Conservation (phyloP, 192 early-diverging fungal species). For the Entrophospora sp. region DNA sequence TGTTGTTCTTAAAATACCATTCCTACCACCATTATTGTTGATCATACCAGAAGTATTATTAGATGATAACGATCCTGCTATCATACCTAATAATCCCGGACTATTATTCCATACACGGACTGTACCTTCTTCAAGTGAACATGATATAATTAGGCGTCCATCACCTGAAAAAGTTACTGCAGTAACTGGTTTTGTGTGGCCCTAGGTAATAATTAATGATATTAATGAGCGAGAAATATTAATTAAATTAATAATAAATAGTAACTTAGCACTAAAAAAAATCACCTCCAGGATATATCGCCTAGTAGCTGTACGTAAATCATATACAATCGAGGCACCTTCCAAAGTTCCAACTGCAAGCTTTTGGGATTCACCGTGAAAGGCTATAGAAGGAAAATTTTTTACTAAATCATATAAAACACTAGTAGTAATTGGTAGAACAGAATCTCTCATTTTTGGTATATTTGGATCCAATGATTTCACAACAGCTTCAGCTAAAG, state of each 20-base stretch:
- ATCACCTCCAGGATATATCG: constrained; percentile 64
- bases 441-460: constrained; percentile 57
- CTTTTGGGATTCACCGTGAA: constrained; percentile 65
- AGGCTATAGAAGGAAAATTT: constrained; percentile 65
- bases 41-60: neutral
- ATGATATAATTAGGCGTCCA: constrained; percentile 67
- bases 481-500: constrained; percentile 68
- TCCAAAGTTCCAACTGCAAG: constrained; percentile 70
- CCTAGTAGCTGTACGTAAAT: constrained; percentile 73
- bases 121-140: constrained; percentile 54
- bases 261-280: neutral
- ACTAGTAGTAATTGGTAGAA: constrained; percentile 50
- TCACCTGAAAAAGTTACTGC: constrained; percentile 71
- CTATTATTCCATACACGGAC: constrained; percentile 70
- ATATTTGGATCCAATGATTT: constrained; percentile 76
- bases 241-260: neutral
- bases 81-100: constrained; percentile 61
- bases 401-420: constrained; percentile 52
- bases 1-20: neutral
- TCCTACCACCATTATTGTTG: neutral
- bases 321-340: constrained; percentile 68
- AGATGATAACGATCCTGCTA: constrained; percentile 35
- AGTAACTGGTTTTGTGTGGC: constrained; percentile 55
- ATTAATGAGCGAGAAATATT: neutral
- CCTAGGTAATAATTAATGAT: constrained; percentile 31